These are phyloP conservation scores for Colletotrichum tropicicola DNA, from an alignment of 2,329 filamentous ascomycete genomes.

Conservation along the genomic window DNA sequence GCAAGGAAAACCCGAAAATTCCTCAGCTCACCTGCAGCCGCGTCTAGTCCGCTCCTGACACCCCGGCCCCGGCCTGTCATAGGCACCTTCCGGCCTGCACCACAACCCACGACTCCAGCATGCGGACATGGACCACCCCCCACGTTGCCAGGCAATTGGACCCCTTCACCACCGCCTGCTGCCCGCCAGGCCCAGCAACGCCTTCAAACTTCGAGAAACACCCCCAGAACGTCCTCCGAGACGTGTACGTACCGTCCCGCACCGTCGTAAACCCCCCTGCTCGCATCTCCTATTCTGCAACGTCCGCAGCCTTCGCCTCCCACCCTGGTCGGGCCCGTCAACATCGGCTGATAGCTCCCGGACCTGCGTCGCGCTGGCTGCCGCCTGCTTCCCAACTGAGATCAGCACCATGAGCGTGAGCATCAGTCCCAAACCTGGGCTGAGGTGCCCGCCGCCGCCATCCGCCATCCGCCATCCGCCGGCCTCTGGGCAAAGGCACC, in stretches of 20 bases:
- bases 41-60: not conserved
- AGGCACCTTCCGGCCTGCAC: not conserved
- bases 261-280: no score
- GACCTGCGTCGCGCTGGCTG: not conserved
- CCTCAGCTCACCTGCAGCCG: slow-evolving; percentile 25
- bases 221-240: no score
- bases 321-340: slow-evolving; percentile 6
- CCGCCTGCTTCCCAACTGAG: not conserved
- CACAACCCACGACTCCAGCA: not conserved
- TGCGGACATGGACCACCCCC: slow-evolving; percentile 1
- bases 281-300: not conserved
- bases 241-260: no score
- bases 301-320: not conserved
- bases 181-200: no score
- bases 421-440: not conserved
- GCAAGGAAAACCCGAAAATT: slow-evolving; percentile 15
- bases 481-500: not conserved
- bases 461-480: no score
- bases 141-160: slow-evolving; percentile 22
- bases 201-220: no score
- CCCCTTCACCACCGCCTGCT: not conserved
- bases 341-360: slow-evolving; percentile 22
- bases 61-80: slow-evolving; percentile 2
- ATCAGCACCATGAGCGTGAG: slow-evolving; percentile 16
- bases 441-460: not conserved